These are phyloP conservation scores for Prunus yedoensis DNA, from an alignment of 331 rosid species.

Conservation along the genomic window DNA sequence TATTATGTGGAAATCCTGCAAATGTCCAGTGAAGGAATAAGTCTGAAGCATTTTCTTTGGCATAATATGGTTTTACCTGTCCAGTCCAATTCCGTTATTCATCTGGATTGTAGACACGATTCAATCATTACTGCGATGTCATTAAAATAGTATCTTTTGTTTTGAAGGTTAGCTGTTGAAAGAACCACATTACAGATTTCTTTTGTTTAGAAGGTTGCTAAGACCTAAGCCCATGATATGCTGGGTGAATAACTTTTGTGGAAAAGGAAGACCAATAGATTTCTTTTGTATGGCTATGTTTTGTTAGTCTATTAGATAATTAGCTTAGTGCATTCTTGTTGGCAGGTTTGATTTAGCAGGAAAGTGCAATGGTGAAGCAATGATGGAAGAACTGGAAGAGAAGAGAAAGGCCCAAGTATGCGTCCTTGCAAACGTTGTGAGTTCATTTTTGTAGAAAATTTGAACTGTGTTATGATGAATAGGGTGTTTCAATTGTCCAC, in stretches of 20 bases:
- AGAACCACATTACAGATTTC: background rate
- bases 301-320: background rate
- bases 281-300: background rate
- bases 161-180: background rate
- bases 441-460: slow-evolving; percentile 5
- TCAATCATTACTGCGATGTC: too few species aligned
- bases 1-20: too few species aligned
- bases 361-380: slow-evolving; percentile 54
- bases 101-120: too few species aligned
- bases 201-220: background rate
- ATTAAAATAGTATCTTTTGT: background rate
- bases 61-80: too few species aligned
- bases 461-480: slow-evolving; percentile 18
- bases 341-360: slow-evolving; percentile 90
- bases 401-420: slow-evolving; percentile 71
- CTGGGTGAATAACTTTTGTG: background rate
- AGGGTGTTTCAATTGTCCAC: slow-evolving; percentile 26
- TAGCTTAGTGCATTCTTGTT: slow-evolving; percentile 13
- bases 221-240: background rate
- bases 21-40: too few species aligned
- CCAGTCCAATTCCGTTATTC: too few species aligned
- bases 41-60: too few species aligned
- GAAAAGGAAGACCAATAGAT: background rate
- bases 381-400: slow-evolving; percentile 77
- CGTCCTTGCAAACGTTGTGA: background rate